Conservation (phyloP, 352 stramenopile species). For the Phytophthora melonis region DNA sequence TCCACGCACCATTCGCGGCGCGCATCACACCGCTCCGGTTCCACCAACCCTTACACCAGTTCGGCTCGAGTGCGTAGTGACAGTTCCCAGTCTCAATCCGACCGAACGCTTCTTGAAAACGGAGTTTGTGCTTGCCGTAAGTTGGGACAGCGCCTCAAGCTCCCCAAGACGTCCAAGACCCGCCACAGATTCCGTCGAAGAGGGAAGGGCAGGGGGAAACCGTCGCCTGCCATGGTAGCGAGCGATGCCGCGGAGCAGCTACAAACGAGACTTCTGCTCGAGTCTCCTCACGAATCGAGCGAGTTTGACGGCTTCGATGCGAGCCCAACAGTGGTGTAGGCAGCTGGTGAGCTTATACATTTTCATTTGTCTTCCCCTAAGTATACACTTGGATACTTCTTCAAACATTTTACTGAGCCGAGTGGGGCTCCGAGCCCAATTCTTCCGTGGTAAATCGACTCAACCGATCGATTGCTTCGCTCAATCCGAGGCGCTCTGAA, state of each 20-base stretch:
- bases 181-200: slow-evolving; percentile 51
- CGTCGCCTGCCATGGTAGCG: slow-evolving; percentile 17
- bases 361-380: background rate
- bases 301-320: slow-evolving; percentile 61
- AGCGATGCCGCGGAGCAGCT: slow-evolving; percentile 39
- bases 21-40: slow-evolving; percentile 50
- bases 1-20: slow-evolving; percentile 25
- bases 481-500: too few relatives aligned
- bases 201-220: slow-evolving; percentile 39
- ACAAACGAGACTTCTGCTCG: slow-evolving; percentile 56
- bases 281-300: slow-evolving; percentile 42
- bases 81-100: slow-evolving; percentile 48
- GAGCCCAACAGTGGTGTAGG: slow-evolving; percentile 17
- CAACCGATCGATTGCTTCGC: too few relatives aligned
- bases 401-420: too few relatives aligned
- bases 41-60: slow-evolving; percentile 44
- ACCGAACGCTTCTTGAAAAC: slow-evolving; percentile 54
- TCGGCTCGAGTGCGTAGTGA: slow-evolving; percentile 37
- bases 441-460: too few relatives aligned
- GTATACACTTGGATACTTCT: background rate
- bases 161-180: slow-evolving; percentile 45
- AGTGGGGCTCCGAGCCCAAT: too few relatives aligned
- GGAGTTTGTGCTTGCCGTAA: slow-evolving; percentile 63
- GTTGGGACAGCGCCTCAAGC: slow-evolving; percentile 60
- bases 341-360: slow-evolving; percentile 5